phyloP scores from a whole-genome alignment of 2,329 filamentous ascomycete species.

The Fusarium sp. region DNA sequence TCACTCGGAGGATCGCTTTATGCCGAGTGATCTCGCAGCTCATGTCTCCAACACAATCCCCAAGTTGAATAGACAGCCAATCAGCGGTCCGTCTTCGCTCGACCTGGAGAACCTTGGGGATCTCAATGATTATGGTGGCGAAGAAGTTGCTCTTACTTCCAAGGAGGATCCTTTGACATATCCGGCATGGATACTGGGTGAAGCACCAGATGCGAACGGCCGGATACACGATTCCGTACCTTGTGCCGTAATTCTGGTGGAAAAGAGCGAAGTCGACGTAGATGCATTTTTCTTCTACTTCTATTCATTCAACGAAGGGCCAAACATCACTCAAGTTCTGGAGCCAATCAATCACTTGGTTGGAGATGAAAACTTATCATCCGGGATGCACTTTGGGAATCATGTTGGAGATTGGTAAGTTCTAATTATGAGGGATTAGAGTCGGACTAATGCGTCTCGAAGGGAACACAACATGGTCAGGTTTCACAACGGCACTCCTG shows the following conservation, averaged over 20 bases:
- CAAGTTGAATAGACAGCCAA: conserved; percentile 30
- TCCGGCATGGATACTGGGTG: conserved; percentile 49
- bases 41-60: conserved; percentile 50
- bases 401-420: conserved; percentile 50
- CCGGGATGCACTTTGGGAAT: conserved; percentile 49
- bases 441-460: background rate
- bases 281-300: conserved; percentile 54
- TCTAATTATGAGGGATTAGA: accelerated
- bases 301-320: conserved; percentile 51
- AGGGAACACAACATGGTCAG: conserved; percentile 49
- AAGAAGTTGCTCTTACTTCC: conserved; percentile 43
- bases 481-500: conserved; percentile 45
- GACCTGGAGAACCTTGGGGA: conserved; percentile 49
- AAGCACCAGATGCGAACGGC: conserved; percentile 41
- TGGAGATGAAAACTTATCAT: conserved; percentile 3
- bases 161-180: conserved; percentile 46
- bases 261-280: conserved; percentile 44
- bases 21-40: conserved; percentile 49
- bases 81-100: conserved; percentile 38
- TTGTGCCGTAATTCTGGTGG: conserved; percentile 50
- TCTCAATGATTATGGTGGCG: conserved; percentile 40
- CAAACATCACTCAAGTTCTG: conserved; percentile 51
- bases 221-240: conserved; percentile 46
- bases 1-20: conserved; percentile 50
- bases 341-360: conserved; percentile 47